These are phyloP conservation scores for Calonectria pseudoturangicola DNA, from an alignment of 2,329 filamentous ascomycete genomes.

Conservation along the genomic window DNA sequence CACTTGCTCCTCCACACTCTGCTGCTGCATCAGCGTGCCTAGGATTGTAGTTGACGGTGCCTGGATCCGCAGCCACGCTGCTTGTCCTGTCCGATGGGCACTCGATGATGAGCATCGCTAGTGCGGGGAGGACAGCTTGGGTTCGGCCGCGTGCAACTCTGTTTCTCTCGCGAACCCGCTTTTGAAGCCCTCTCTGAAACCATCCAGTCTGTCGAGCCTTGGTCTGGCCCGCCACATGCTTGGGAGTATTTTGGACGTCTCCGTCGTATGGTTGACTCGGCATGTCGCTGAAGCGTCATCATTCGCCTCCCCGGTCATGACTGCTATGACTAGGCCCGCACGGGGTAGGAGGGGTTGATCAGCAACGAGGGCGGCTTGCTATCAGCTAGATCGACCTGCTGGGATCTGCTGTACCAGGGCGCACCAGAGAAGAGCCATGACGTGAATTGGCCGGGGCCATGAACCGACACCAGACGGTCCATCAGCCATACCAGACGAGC, in stretches of 20 bases:
- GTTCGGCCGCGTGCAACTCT: slow-evolving; percentile 50
- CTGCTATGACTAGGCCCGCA: slow-evolving; percentile 32
- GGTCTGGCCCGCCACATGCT: slow-evolving; percentile 39
- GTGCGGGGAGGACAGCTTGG: slow-evolving; percentile 46
- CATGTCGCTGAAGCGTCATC: slow-evolving; percentile 45
- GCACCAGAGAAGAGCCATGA: slow-evolving; percentile 42
- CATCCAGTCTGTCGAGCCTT: slow-evolving; percentile 34
- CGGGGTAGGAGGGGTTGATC: slow-evolving; percentile 33
- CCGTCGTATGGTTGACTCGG: slow-evolving; percentile 33
- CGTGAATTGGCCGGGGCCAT: slow-evolving; percentile 34
- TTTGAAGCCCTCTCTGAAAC: slow-evolving; percentile 22
- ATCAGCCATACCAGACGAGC: neutral
- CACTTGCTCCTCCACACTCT: slow-evolving; percentile 37
- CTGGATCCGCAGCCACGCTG: slow-evolving; percentile 50
- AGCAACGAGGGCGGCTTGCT: slow-evolving; percentile 32
- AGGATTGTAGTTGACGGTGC: slow-evolving; percentile 48
- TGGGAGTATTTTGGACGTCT: slow-evolving; percentile 18
- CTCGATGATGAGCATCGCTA: slow-evolving; percentile 48
- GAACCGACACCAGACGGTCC: neutral
- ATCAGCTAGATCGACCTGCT: slow-evolving; percentile 37
- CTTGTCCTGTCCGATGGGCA: slow-evolving; percentile 45
- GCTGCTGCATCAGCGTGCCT: slow-evolving; percentile 36
- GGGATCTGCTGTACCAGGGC: slow-evolving; percentile 40
- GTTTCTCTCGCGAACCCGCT: slow-evolving; percentile 35
- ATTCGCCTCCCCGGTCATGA: slow-evolving; percentile 42